Conservation (phyloP, 352 stramenopile genomes). For the Globisporangium recalcitrans region DNA sequence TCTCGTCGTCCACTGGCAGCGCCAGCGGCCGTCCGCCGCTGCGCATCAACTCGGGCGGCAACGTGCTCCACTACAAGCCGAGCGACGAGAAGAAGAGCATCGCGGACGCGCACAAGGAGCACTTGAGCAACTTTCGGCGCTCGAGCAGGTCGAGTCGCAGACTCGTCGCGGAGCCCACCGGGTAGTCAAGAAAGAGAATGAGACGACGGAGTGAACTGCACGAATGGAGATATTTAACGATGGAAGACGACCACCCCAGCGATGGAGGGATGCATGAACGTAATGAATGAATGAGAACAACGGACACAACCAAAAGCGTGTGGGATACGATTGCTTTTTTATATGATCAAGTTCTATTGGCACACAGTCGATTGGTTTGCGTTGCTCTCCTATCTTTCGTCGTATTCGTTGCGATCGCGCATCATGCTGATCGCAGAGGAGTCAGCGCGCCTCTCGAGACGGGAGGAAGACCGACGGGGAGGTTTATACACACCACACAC, state of each 20-base stretch:
- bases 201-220: background rate
- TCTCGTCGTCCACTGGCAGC: slow-evolving; percentile 14
- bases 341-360: slow-evolving; percentile 11
- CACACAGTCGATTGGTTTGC: background rate
- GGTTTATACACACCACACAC: slow-evolving; percentile 9
- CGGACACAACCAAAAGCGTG: background rate
- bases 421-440: background rate
- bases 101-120: slow-evolving; percentile 32
- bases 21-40: slow-evolving; percentile 15
- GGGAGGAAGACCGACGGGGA: slow-evolving; percentile 1
- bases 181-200: background rate
- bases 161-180: background rate
- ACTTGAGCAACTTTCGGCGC: slow-evolving; percentile 26
- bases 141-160: slow-evolving; percentile 10
- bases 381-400: background rate
- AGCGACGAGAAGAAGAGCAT: slow-evolving; percentile 32
- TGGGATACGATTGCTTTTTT: background rate
- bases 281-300: slow-evolving; percentile 2
- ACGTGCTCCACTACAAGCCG: slow-evolving; percentile 34
- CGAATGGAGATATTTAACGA: background rate
- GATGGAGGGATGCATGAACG: background rate
- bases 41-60: slow-evolving; percentile 30
- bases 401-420: background rate
- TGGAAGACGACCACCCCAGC: background rate
- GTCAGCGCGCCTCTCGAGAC: background rate